Base-by-base conservation (phyloP, 2,329 filamentous ascomycete genomes). In the Neofusicoccum umdonicola region DNA sequence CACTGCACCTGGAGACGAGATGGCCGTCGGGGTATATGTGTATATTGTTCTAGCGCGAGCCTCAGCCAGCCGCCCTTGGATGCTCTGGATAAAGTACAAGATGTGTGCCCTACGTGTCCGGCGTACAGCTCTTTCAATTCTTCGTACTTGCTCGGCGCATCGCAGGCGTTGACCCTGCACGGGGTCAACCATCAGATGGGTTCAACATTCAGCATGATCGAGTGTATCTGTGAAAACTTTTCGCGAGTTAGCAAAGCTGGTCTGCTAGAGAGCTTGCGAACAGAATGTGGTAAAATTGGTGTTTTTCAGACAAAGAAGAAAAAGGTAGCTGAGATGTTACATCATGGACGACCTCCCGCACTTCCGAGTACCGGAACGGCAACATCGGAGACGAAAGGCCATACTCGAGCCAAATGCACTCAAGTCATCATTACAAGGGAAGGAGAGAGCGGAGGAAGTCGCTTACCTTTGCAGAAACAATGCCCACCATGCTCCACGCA, bases 381-480 rank as follows among this genome's bases (percentile, higher is more conserved):
- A 80, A 82, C 80, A 83, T 83, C 82, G 82, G 80, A 79, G 73
- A 79, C 82, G 80, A 82, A 84, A 82, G 80, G 83, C 88, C 87
- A 93, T 96, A 85, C 94, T 98, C 94, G 92, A 98, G 94, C 94
- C 94, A 98, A 98, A 98, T 98, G 94, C 94, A 93, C 94, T 98
- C 94, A 94, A 92, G 94, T 98, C 94, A 98, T 98, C 94, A 96
- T 93, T 77, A 78, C 78, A 79, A 72, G 66, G 63, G 65, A 65
- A 67, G 66, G 45, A 39, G 39, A 35, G 13, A 45, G 66, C 58
- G 47, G 47, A 54, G 68, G 63, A 45, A 50, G 61, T 31, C 66
- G 73, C 78, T 74, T 77, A 79, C 76, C 78, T 74, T 70, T 37
- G 52, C 45, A 61, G 67, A 68, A 50, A 8, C 35, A n/a, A 12